Evolutionary conservation across 2,329 filamentous ascomycete species (phyloP).

Genomic region (Aspergillus floridensis): DNA sequence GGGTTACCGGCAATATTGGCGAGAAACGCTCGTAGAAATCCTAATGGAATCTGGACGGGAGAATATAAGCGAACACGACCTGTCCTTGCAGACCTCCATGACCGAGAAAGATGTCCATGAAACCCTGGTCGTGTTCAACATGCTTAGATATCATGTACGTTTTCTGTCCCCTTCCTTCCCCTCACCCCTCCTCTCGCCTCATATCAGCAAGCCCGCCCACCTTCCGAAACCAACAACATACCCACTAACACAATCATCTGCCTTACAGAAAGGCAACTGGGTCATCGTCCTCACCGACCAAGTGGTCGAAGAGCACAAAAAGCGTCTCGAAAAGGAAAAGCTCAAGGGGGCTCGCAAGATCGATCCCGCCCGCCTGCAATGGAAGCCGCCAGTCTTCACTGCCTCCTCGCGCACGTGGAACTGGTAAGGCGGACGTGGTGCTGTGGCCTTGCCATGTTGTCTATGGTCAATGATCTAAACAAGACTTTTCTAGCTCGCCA

Average conservation of each 20-base stretch:
- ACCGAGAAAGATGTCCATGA: slow-evolving; percentile 97
- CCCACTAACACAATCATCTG: slow-evolving; percentile 20
- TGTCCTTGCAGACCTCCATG: slow-evolving; percentile 81
- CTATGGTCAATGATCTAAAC: neutral
- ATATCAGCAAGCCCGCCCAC: neutral
- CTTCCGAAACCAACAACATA: neutral
- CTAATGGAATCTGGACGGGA: slow-evolving; percentile 69
- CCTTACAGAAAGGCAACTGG: slow-evolving; percentile 76
- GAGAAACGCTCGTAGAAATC: slow-evolving; percentile 85
- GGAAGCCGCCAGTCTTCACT: slow-evolving; percentile 95
- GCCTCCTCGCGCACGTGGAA: slow-evolving; percentile 91
- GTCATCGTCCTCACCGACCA: slow-evolving; percentile 90
- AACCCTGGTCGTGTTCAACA: slow-evolving; percentile 87
- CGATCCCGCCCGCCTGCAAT: slow-evolving; percentile 75
- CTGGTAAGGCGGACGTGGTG: slow-evolving; percentile 57
- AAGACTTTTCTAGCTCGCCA: neutral
- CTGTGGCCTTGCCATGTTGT: neutral
- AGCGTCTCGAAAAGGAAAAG: slow-evolving; percentile 76
- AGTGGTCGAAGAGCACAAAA: slow-evolving; percentile 65
- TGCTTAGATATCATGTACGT: slow-evolving; percentile 80
- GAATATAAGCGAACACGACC: slow-evolving; percentile 74
- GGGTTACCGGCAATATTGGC: slow-evolving; percentile 97
- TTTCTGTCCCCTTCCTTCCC: neutral
- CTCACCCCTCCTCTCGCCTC: neutral
- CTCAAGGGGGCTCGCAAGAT: slow-evolving; percentile 72